These are phyloP conservation scores for Rhynchosporium secalis DNA, from an alignment of 2,329 filamentous ascomycete species.

Conservation along the genomic window DNA sequence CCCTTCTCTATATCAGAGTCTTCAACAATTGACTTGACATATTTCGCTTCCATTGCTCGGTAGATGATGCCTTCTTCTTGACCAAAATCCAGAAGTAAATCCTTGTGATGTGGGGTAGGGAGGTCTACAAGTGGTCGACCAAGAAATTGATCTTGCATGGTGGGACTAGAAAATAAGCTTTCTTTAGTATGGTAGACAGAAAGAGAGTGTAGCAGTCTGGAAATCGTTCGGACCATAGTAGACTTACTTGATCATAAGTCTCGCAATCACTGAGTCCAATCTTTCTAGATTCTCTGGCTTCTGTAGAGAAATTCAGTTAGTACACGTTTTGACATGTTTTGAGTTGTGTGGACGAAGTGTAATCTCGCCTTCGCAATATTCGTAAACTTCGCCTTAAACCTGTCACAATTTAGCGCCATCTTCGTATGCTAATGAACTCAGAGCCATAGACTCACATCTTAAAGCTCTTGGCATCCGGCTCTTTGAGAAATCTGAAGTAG, in stretches of 20 bases:
- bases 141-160: slow-evolving; percentile 5
- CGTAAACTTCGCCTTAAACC: slow-evolving; percentile 5
- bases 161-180: background rate
- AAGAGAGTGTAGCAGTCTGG: background rate
- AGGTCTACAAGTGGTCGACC: slow-evolving; percentile 7
- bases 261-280: background rate
- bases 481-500: slow-evolving; percentile 22
- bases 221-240: background rate
- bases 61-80: slow-evolving; percentile 8
- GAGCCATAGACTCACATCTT: background rate
- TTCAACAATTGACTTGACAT: background rate
- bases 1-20: no score
- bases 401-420: background rate
- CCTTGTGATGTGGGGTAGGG: background rate
- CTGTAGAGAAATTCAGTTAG: background rate
- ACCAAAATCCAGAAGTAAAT: background rate
- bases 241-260: background rate
- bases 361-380: background rate
- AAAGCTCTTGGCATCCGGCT: slow-evolving; percentile 3
- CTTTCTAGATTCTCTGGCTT: background rate
- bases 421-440: background rate
- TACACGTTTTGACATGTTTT: background rate
- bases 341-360: background rate
- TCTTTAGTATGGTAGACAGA: background rate
- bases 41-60: background rate